These are phyloP conservation scores for Nigrograna mackinnonii DNA, from an alignment of 2,329 filamentous ascomycete species.

Conservation along the genomic window DNA sequence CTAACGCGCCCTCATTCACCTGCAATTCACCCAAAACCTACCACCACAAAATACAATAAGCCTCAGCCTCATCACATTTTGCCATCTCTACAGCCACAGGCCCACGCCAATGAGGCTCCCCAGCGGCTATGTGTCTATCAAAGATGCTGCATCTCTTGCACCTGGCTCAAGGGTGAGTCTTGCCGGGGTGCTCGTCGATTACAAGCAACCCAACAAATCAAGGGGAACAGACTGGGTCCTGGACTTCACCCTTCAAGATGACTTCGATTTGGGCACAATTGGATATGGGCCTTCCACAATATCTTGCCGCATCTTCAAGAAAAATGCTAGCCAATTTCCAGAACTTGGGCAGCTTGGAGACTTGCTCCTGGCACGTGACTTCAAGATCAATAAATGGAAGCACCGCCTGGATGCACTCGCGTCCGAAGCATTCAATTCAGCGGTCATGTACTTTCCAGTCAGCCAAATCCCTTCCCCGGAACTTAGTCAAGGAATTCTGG, in stretches of 20 bases:
- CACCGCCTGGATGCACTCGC: no score
- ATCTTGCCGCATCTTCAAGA: conserved; percentile 27
- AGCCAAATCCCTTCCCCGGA: conserved; percentile 9
- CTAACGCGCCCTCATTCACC: no score
- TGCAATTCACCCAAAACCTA: no score
- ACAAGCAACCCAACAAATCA: conserved; percentile 56
- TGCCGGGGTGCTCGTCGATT: conserved; percentile 73
- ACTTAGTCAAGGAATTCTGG: no score
- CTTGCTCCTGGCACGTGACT: conserved; percentile 62
- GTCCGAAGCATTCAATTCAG: no score
- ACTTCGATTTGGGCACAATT: conserved; percentile 20
- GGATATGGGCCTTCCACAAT: conserved; percentile 20
- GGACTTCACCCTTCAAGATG: conserved; percentile 45
- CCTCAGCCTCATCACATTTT: no score
- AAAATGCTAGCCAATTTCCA: conserved; percentile 40
- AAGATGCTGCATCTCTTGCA: conserved; percentile 47
- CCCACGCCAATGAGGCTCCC: conserved; percentile 17
- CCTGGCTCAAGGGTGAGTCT: conserved; percentile 47
- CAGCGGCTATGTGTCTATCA: conserved; percentile 50
- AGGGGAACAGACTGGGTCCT: conserved; percentile 53
- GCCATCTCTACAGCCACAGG: no score
- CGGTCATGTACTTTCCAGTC: conserved; percentile 5
- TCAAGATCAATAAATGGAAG: conserved; percentile 17
- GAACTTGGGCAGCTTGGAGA: conserved; percentile 57
- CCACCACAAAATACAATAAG: no score